Evolutionary conservation across 352 stramenopile genomes (phyloP).

Genomic region (Globisporangium solare): DNA sequence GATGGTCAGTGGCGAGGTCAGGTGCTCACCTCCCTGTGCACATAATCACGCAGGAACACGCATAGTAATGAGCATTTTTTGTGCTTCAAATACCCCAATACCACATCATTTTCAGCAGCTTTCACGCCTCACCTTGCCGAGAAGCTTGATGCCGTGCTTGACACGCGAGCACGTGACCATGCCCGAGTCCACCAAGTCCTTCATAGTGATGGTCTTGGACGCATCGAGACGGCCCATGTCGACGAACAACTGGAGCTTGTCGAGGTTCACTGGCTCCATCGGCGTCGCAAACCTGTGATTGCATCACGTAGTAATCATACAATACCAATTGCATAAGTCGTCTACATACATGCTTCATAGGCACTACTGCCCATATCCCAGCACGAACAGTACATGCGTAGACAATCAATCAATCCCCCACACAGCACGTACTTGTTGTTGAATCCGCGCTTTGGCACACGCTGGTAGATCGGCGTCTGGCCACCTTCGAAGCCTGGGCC

Average conservation of each 20-base stretch:
- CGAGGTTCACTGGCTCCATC: constrained; percentile 93
- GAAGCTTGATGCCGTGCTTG: constrained; percentile 95
- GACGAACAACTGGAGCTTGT: constrained; percentile 94
- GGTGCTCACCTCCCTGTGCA: constrained; percentile 33
- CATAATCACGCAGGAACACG: too few relatives aligned
- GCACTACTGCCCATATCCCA: constrained; percentile 14
- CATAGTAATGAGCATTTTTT: too few relatives aligned
- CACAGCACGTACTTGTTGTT: constrained; percentile 78
- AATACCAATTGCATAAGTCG: neutral
- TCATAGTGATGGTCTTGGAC: constrained; percentile 92
- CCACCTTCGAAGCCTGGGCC: constrained; percentile 96
- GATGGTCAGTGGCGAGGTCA: constrained; percentile 91
- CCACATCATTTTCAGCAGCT: too few relatives aligned
- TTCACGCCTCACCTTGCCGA: constrained; percentile 53
- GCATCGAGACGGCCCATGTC: constrained; percentile 94
- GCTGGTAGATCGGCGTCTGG: constrained; percentile 97
- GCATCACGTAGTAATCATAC: constrained; percentile 36
- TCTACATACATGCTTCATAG: neutral
- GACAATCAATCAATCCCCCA: neutral
- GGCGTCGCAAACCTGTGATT: constrained; percentile 82
- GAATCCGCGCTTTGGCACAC: constrained; percentile 97
- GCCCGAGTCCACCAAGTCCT: constrained; percentile 83
- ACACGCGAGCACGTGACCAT: constrained; percentile 89
- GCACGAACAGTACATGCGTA: constrained; percentile 1
- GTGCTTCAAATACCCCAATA: too few relatives aligned